Evolutionary conservation across 495 filamentous ascomycete genomes (phyloP).

Genomic region (Endocarpon pusillum): DNA sequence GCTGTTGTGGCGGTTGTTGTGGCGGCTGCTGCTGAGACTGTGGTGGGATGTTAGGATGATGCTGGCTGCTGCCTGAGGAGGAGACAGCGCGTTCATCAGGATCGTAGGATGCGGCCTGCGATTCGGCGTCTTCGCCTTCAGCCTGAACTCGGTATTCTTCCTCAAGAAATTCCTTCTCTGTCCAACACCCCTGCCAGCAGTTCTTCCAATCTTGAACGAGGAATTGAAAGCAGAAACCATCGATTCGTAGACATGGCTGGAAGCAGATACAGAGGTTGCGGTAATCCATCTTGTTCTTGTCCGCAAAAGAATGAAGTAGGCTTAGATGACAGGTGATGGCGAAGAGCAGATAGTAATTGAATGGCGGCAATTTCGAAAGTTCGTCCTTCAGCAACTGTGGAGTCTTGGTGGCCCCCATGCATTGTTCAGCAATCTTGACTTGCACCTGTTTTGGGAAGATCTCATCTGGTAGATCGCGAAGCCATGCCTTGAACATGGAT

Average conservation of each 20-base stretch:
- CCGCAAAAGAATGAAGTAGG: slow-evolving; percentile 65
- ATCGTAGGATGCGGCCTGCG: slow-evolving; percentile 5
- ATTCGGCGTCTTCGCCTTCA: slow-evolving; percentile 18
- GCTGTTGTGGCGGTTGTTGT: too few relatives aligned
- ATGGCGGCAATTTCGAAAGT: slow-evolving; percentile 74
- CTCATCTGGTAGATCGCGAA: slow-evolving; percentile 83
- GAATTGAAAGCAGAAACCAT: slow-evolving; percentile 78
- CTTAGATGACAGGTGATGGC: slow-evolving; percentile 88
- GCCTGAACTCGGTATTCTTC: slow-evolving; percentile 53
- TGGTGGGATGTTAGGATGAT: slow-evolving; percentile 4
- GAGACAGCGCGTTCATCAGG: slow-evolving; percentile 43
- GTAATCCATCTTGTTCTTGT: slow-evolving; percentile 91
- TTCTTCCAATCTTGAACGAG: slow-evolving; percentile 82
- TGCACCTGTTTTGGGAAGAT: slow-evolving; percentile 70
- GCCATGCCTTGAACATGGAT: slow-evolving; percentile 83
- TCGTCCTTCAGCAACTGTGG: slow-evolving; percentile 75
- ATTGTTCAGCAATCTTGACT: slow-evolving; percentile 53
- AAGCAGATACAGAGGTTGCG: slow-evolving; percentile 86
- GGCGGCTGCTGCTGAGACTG: slow-evolving; percentile 5
- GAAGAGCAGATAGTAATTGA: slow-evolving; percentile 91
- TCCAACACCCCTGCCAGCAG: slow-evolving; percentile 90
- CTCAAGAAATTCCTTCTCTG: slow-evolving; percentile 61
- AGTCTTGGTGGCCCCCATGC: slow-evolving; percentile 53
- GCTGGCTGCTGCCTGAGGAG: slow-evolving; percentile 47
- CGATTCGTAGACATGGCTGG: slow-evolving; percentile 85